Evolutionary conservation across 2,329 filamentous ascomycete species (phyloP), one percentile per base, ranked within the genome.

Genomic region (Trichothecium roseum): DNA sequence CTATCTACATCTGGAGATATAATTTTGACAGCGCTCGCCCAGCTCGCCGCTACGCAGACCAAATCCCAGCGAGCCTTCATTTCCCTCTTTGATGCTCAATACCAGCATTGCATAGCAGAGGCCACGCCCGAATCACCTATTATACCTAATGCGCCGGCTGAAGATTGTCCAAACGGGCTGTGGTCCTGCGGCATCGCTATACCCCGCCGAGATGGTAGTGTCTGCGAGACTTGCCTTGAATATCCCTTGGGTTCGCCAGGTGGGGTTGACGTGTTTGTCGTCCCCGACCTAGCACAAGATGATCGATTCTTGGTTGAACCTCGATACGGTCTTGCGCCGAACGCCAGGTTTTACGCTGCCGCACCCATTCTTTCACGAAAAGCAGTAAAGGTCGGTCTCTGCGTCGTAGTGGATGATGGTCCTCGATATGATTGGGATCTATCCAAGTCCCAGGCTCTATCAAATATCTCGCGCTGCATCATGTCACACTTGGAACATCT

Each of bases 401-500:
- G 77, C 39, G 69, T 70, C 35, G 66, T 81, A 3, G 56, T 77
- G 3, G 76, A 81, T 43, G 66, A 71, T 30, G 60, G 62, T n/a
- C 66, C 71, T 0, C 67, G 72, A 12, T 46, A 67, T 29, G 68
- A 66, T 0, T 46, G 81, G 14, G 56, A 55, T 9, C 46, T 58
- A 0, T 59, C 60, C 8, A 67, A 75, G 34, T 41, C 68, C 2
- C 58, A 63, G 16, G 77, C 74, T 33, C 56, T 82, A 49, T 63
- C 68, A 30, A 73, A 74, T 28, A 62, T 80, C 53, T 60, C 68
- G 1, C 56, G 57, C 14, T 68, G 73, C 4, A 62, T 76, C 4
- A 74, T 77, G 57, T 67, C 75, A 27, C 76, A 81, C 38, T 51
- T 83, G 8, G 74, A 77, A 53, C 69, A 63, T 59, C 70, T 59